Percentiles rank a stretch among this genome's conserved stretches.
Conservation (phyloP, 805 yeast species). For the Wickerhamomyces xylosicus region DNA sequence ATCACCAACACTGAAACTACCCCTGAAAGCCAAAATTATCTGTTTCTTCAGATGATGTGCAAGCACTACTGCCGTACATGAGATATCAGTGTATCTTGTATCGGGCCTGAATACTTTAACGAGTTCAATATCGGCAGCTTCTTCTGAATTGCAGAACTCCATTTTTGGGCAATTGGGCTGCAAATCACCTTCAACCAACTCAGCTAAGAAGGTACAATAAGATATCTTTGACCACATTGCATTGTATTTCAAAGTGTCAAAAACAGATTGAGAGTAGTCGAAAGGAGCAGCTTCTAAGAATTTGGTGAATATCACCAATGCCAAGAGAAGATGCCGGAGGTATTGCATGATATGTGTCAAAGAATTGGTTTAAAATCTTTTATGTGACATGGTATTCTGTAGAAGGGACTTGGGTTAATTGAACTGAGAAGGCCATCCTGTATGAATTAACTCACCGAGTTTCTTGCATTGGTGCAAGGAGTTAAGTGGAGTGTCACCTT, state of each 20-base stretch:
- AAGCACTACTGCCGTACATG: conserved; percentile 46
- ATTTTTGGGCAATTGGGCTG: conserved; percentile 9
- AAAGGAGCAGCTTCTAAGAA: neutral
- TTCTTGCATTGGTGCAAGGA: no score
- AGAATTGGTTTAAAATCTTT: no score
- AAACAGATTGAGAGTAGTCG: conserved; percentile 3
- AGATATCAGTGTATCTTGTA: conserved; percentile 24
- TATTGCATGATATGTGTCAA: no score
- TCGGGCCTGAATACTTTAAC: conserved; percentile 7
- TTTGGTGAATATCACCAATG: neutral
- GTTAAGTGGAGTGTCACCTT: no score
- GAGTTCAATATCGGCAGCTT: conserved; percentile 1
- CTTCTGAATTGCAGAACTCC: conserved; percentile 8
- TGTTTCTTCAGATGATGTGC: conserved; percentile 33
- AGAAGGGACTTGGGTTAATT: no score
- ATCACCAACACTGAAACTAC: conserved; percentile 51
- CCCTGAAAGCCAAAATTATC: conserved; percentile 48
- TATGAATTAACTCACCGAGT: no score
- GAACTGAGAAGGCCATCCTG: no score
- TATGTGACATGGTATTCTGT: no score
- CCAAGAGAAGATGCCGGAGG: no score
- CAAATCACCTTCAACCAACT: conserved; percentile 6
- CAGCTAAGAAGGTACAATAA: conserved; percentile 10
- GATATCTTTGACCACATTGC: conserved; percentile 14
- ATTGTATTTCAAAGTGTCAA: conserved; percentile 4